Evolutionary conservation across 1,139 yeast genomes (phyloP).

Genomic region (Taphrina betulina): DNA sequence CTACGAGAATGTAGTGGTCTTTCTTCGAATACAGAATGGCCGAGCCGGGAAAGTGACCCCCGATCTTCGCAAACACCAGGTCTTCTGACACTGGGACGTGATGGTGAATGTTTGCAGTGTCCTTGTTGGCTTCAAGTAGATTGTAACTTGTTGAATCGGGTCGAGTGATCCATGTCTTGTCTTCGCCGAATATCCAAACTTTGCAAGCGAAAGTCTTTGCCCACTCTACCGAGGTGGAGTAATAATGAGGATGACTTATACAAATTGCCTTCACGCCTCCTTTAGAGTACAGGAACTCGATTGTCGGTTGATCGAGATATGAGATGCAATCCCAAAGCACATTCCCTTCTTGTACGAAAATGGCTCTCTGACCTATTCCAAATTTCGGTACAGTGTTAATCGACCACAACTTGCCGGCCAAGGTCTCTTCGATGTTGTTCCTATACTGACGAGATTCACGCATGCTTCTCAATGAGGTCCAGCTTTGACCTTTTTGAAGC

Average conservation of each 20-base stretch:
- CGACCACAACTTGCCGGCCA: neutral
- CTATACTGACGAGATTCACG: neutral
- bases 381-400: neutral
- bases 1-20: neutral
- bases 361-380: neutral
- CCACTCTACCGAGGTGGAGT: neutral
- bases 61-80: neutral
- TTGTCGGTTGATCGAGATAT: neutral
- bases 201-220: neutral
- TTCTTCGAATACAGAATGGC: neutral
- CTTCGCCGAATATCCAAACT: neutral
- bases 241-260: neutral
- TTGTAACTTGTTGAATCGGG: neutral
- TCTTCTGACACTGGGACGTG: neutral
- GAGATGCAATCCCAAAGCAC: neutral
- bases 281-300: neutral
- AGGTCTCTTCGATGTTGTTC: neutral
- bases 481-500: neutral
- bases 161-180: neutral
- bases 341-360: neutral
- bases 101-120: neutral
- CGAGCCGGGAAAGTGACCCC: neutral
- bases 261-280: neutral
- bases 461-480: neutral
- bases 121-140: neutral